phyloP scores from a whole-genome alignment of 352 stramenopile genomes.

The Phytophthora idaei region DNA sequence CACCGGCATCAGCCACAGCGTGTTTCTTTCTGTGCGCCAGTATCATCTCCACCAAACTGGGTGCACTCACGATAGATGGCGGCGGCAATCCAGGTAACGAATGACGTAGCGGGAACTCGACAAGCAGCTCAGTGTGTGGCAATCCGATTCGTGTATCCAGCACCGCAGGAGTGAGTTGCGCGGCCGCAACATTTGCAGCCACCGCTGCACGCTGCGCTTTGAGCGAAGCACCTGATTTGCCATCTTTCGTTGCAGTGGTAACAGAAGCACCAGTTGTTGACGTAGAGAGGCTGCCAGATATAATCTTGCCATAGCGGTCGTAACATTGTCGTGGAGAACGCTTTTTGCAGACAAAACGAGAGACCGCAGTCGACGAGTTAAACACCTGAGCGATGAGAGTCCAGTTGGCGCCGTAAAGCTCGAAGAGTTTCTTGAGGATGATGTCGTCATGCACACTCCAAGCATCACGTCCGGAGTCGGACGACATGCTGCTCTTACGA shows the following conservation, averaged over 20 bases:
- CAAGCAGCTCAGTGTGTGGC: constrained; percentile 54
- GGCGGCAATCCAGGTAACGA: constrained; percentile 68
- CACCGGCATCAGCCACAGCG: background rate
- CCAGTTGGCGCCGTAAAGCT: constrained; percentile 89
- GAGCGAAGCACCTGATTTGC: constrained; percentile 29
- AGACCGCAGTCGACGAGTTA: constrained; percentile 74
- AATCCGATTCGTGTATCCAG: constrained; percentile 71
- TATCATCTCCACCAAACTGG: constrained; percentile 59
- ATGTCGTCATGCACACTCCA: constrained; percentile 83
- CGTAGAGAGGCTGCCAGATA: constrained; percentile 53
- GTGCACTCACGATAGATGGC: constrained; percentile 59
- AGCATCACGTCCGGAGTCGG: constrained; percentile 53
- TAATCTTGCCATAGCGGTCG: constrained; percentile 85
- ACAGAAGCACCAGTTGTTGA: constrained; percentile 8
- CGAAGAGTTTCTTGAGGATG: constrained; percentile 84
- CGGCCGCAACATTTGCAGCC: constrained; percentile 37
- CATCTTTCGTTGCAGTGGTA: constrained; percentile 41
- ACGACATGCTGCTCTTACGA: constrained; percentile 70
- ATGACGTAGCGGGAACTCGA: constrained; percentile 55
- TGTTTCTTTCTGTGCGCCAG: constrained; percentile 58
- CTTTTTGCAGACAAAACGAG: constrained; percentile 75
- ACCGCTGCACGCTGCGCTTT: constrained; percentile 57
- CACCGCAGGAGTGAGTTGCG: constrained; percentile 49
- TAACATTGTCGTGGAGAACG: constrained; percentile 86
- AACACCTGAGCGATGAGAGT: constrained; percentile 87